Base-by-base conservation (phyloP, 208 protist species). In the Lotmaria passim region DNA sequence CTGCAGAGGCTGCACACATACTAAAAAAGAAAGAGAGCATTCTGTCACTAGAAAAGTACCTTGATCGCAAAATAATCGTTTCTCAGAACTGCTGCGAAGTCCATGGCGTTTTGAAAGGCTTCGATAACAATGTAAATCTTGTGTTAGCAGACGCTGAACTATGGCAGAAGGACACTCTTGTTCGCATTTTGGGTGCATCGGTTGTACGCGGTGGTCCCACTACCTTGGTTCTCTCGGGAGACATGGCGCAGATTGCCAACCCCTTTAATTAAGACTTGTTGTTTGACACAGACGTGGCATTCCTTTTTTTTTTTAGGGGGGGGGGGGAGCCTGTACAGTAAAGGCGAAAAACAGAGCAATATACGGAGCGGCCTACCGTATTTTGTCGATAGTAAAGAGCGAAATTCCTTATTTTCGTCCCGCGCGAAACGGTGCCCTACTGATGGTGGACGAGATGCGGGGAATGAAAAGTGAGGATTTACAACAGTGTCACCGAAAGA, bases 81-180 rank as follows among this genome's bases (percentile, higher is more conserved):
- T 58, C 59, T 1, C 55, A 90, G 47, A 76, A 72, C 14, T 47
- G 64, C 21, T 58, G 68, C 14, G 83, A 93, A 36, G 53, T 93
- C 5, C 83, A 88, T 31, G 90, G 87, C 11, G 76, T 93, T 7
- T 68, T 95, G 14, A 95, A 95, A 59, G 87, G 90, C n/a, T 95
- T 92, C 38, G 90, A 95, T 60, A 93, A 93, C 59, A 95, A 95
- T 52, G 78, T 95, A 23, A 92, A 90, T 39, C 44, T 95, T 3
- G 79, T 95, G 3, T 34, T 95, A 3, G 87, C 87, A 4, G 88
- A 93, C 55, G 87, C 86, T 0, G 85, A 93, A 53, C 30, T 93
- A 21, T 92, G 85, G 81, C 28, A 76, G 7, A 61, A 70, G 30
- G 72, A 92, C 43, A 69, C 21, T 0, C 61, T 83, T 7, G 44